Evolutionary conservation across 352 stramenopile species (phyloP).

Genomic region (Hyaloperonospora brassicae): DNA sequence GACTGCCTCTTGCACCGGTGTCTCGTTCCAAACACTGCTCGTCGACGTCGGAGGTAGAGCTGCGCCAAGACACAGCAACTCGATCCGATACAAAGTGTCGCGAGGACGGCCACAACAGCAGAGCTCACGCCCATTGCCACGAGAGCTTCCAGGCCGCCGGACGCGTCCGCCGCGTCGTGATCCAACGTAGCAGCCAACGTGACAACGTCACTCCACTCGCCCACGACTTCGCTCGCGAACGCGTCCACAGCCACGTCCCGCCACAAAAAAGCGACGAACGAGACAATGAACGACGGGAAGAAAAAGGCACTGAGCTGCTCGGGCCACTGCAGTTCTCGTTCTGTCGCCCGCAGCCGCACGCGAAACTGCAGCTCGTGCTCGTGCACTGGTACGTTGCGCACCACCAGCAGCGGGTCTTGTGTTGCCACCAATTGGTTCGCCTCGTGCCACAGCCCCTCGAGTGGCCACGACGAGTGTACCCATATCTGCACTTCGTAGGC

Average conservation of each 20-base stretch:
- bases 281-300: slow-evolving; percentile 10
- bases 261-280: no score
- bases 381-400: slow-evolving; percentile 34
- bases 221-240: slow-evolving; percentile 46
- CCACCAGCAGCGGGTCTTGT: slow-evolving; percentile 46
- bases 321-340: slow-evolving; percentile 20
- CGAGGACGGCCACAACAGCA: slow-evolving; percentile 38
- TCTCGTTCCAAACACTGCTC: slow-evolving; percentile 1
- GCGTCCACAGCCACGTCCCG: slow-evolving; percentile 11
- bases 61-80: slow-evolving; percentile 39
- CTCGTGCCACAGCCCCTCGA: slow-evolving; percentile 53
- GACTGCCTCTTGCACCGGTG: no score
- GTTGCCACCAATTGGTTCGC: slow-evolving; percentile 44
- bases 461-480: slow-evolving; percentile 45
- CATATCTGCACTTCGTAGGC: slow-evolving; percentile 66
- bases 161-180: slow-evolving; percentile 14
- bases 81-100: slow-evolving; percentile 43
- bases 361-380: slow-evolving; percentile 51
- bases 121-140: slow-evolving; percentile 39
- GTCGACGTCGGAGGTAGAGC: slow-evolving; percentile 19
- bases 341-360: slow-evolving; percentile 45
- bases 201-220: slow-evolving; percentile 44
- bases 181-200: slow-evolving; percentile 39
- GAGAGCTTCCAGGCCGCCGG: slow-evolving; percentile 32
- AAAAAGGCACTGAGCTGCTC: not conserved